Base-by-base conservation (phyloP, 2,329 filamentous ascomycete genomes). In the Trichoderma aggressivum region DNA sequence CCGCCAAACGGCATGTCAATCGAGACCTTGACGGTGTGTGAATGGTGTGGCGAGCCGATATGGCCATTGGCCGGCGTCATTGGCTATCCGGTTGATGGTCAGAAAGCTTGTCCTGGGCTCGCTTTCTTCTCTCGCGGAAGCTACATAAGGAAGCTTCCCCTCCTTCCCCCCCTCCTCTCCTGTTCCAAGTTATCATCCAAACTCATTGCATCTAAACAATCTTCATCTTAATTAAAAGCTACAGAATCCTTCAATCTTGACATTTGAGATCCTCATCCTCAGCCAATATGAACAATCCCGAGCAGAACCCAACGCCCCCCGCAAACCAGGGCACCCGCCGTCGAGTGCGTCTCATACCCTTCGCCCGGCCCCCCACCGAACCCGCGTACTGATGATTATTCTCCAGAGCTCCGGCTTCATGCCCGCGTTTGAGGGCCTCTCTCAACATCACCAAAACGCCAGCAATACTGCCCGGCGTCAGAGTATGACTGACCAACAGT, bases 401-500 rank as follows among this genome's bases (percentile, higher is more conserved):
- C 14, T 24, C 5, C 70, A 85, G 82, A 84, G 83, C 75, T 86
- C 85, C 8, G 80, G 83, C 60, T 82, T 84, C 61, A 80, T 86
- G 75, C 81, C 81, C 28, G 76, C 79, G 65, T 89, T 88, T 77
- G 84, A 87, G 5, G 80, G 83, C 14, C 84, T 89, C 2, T 80
- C 84, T 60, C 82, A 84, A 72, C 83, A 86, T 70, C 88, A 64
- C 7, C 67, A 88, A 79, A 84, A 86, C 24, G 80, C 80, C 60
- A 81, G 84, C 71, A 83, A 84, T 28, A 74, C 71, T 2, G 83
- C 84, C n/a, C 84, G 87, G 16, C 86, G 87, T 7, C 83, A 86
- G 76, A 88, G 86, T 75, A 80, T 89, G 74, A 82, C 82, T 34
- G 87, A 89, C 71, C 87, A 89, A 76, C 82, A 83, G 71, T 82